Percentiles rank a stretch among this genome's conserved stretches.
These are phyloP conservation scores for Solanum clarkiae DNA, from an alignment of 257 asterid species.

Conservation along the genomic window DNA sequence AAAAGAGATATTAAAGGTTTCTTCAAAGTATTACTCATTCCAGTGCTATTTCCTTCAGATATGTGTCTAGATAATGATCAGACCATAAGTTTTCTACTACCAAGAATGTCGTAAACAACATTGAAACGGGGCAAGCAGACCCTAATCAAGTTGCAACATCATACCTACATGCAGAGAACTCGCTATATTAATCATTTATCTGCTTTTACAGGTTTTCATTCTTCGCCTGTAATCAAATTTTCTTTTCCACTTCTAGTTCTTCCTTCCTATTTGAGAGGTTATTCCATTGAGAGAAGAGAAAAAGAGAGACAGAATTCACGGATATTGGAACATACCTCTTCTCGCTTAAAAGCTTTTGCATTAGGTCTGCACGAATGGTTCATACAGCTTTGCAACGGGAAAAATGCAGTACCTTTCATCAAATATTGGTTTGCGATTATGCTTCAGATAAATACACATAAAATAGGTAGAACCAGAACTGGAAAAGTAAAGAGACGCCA, in stretches of 20 bases:
- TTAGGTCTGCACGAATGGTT: constrained; percentile 89
- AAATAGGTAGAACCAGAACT: neutral
- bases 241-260: neutral
- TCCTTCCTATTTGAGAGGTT: neutral
- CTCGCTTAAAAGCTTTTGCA: constrained; percentile 84
- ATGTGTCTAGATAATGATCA: neutral
- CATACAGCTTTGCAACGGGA: constrained; percentile 88
- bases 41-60: neutral
- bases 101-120: neutral
- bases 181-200: neutral
- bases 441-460: neutral
- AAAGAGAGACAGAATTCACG: neutral
- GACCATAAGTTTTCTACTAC: neutral
- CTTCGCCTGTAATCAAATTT: neutral
- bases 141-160: neutral
- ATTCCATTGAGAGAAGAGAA: neutral
- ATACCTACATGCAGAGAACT: neutral
- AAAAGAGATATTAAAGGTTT: neutral
- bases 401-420: constrained; percentile 77
- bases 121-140: neutral
- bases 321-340: constrained; percentile 42
- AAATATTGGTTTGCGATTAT: neutral
- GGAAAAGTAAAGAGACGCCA: neutral
- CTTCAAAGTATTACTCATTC: neutral
- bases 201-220: neutral